Evolutionary conservation across 495 filamentous ascomycete genomes (phyloP).

Genomic region (Aspergillus affinis): DNA sequence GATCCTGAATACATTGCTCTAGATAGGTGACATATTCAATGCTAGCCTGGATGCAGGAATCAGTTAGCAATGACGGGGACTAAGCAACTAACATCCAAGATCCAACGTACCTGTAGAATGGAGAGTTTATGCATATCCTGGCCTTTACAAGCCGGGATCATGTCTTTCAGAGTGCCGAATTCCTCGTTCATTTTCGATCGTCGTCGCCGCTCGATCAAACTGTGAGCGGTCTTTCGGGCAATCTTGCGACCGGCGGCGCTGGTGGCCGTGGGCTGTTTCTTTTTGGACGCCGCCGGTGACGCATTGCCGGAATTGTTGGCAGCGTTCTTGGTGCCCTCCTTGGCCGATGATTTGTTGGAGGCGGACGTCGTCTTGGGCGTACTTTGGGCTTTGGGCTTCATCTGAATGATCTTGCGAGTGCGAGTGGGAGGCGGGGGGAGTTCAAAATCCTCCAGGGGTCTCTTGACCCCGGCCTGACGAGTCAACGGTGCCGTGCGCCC

Average conservation of each 20-base stretch:
- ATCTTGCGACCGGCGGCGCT: conserved; percentile 88
- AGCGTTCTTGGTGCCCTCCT: conserved; percentile 29
- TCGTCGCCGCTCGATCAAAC: conserved; percentile 85
- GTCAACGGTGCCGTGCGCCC: conserved; percentile 52
- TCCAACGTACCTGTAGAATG: conserved; percentile 76
- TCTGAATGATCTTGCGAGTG: conserved; percentile 95
- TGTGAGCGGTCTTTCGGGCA: conserved; percentile 94
- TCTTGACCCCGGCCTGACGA: conserved; percentile 54
- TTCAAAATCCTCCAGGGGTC: conserved; percentile 59
- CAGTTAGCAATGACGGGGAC: conserved; percentile 1
- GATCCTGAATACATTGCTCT: conserved; percentile 79
- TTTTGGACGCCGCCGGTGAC: conserved; percentile 51
- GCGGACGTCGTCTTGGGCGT: conserved; percentile 24
- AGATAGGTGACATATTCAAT: conserved; percentile 97
- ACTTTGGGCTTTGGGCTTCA: conserved; percentile 63
- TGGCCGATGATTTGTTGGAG: conserved; percentile 26
- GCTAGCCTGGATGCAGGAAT: conserved; percentile 62
- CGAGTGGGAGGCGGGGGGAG: conserved; percentile 91
- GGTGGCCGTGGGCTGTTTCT: conserved; percentile 64
- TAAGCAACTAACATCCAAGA: neutral
- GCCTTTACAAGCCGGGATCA: conserved; percentile 90
- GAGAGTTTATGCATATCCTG: conserved; percentile 98
- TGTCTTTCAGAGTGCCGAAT: conserved; percentile 87
- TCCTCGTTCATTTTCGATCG: conserved; percentile 99
- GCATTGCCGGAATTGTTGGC: conserved; percentile 27